A percentile compares a stretch with the other conserved stretches of the same genome.
phyloP scores from a whole-genome alignment of 2,329 filamentous ascomycete genomes.

The Xylaria sp. region DNA sequence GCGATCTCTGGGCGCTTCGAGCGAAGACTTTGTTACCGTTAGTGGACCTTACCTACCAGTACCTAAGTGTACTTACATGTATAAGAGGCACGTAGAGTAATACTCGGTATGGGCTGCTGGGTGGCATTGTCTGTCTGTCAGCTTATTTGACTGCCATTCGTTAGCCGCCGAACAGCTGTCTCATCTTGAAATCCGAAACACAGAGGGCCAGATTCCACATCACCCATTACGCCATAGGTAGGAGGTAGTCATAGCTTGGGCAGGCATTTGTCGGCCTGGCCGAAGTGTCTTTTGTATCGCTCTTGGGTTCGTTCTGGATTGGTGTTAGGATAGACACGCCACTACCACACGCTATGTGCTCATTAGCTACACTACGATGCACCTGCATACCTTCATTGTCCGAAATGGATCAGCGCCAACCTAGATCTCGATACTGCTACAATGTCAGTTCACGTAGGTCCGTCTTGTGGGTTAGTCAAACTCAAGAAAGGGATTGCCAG shows the following conservation, averaged over 20 bases:
- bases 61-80: no score
- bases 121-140: slow-evolving; percentile 5
- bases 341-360: slow-evolving; percentile 19
- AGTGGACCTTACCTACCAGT: not conserved
- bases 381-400: slow-evolving; percentile 11
- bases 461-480: not conserved
- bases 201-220: slow-evolving; percentile 33
- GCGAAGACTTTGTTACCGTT: not conserved
- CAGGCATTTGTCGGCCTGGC: slow-evolving; percentile 26
- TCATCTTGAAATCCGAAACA: slow-evolving; percentile 45
- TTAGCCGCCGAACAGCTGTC: slow-evolving; percentile 46
- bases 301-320: slow-evolving; percentile 22
- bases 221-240: slow-evolving; percentile 25
- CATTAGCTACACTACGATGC: slow-evolving; percentile 32
- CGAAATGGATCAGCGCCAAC: slow-evolving; percentile 23
- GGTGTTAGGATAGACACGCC: slow-evolving; percentile 21
- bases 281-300: slow-evolving; percentile 25
- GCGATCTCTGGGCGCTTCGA: slow-evolving; percentile 19
- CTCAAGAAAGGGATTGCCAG: not conserved
- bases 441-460: no score
- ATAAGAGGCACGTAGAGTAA: slow-evolving; percentile 3
- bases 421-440: slow-evolving; percentile 17
- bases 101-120: not conserved
- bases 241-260: slow-evolving; percentile 5
- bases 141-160: slow-evolving; percentile 28